A percentile compares a stretch with the other conserved stretches of the same genome.
Conservation (phyloP, 176 grass and related monocot species). For the Dactylis glomerata region DNA sequence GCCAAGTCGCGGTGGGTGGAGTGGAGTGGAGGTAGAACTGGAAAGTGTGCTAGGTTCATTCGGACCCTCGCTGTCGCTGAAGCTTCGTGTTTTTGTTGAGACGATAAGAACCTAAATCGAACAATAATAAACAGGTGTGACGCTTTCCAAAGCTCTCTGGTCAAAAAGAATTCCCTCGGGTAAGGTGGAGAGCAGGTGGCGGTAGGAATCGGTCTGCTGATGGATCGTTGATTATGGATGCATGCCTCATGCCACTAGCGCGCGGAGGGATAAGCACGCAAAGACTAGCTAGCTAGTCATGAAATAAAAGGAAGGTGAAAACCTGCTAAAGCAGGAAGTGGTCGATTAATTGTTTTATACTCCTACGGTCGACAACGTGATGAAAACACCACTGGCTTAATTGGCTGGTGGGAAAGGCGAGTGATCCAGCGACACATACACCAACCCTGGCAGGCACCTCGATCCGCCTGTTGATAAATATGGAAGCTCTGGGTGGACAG, state of each 20-base stretch:
- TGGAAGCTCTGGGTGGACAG: background rate
- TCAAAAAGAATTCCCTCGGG: background rate
- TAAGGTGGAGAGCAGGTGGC: background rate
- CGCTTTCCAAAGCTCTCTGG: background rate
- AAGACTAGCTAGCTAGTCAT: background rate
- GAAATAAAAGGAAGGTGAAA: background rate
- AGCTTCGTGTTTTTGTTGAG: background rate
- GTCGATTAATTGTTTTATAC: background rate
- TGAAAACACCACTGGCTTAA: background rate
- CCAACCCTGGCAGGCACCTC: conserved; percentile 5
- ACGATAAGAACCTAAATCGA: background rate
- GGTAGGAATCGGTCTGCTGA: background rate
- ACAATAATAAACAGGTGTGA: background rate
- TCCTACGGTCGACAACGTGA: background rate
- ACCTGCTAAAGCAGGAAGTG: background rate
- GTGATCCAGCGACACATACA: background rate
- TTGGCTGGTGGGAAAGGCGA: background rate
- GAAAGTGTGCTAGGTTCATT: background rate
- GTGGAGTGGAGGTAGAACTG: background rate
- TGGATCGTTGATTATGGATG: background rate
- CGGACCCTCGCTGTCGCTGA: background rate
- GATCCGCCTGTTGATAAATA: background rate
- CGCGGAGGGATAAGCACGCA: background rate
- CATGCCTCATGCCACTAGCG: too few species aligned
- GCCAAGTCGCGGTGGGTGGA: background rate